These are phyloP conservation scores for Xylariales sp. DNA, from an alignment of 2,329 filamentous ascomycete species.

Conservation along the genomic window DNA sequence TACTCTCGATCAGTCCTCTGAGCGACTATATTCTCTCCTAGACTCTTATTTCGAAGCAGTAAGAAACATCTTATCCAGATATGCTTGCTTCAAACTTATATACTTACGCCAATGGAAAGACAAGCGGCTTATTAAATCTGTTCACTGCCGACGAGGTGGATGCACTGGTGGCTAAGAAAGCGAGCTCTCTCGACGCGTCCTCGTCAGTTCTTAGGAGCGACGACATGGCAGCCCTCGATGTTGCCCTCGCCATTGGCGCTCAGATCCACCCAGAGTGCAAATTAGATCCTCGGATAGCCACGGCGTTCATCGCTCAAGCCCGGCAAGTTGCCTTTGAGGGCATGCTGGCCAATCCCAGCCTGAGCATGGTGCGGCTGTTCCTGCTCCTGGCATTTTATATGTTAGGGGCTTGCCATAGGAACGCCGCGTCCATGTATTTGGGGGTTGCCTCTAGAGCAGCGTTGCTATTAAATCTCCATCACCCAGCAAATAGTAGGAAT, in stretches of 20 bases:
- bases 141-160: background rate
- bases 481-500: background rate
- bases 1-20: no score
- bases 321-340: background rate
- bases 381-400: slow-evolving; percentile 1
- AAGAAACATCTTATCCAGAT: background rate
- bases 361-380: background rate
- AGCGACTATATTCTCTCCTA: background rate
- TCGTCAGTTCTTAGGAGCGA: background rate
- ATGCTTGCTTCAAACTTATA: no score
- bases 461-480: background rate
- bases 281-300: background rate
- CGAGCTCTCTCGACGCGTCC: background rate
- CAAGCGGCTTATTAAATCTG: background rate
- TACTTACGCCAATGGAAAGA: background rate
- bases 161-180: background rate
- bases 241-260: background rate
- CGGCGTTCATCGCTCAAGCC: background rate
- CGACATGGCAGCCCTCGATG: background rate
- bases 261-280: background rate
- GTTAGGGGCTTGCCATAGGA: background rate
- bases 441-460: background rate
- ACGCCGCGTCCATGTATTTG: slow-evolving; percentile 3
- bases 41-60: slow-evolving; percentile 1
- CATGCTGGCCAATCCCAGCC: slow-evolving; percentile 1